A percentile compares a stretch with the other conserved stretches of the same genome.
These are phyloP conservation scores for Acrocalymma vagum DNA, from an alignment of 2,329 filamentous ascomycete species.

Conservation along the genomic window DNA sequence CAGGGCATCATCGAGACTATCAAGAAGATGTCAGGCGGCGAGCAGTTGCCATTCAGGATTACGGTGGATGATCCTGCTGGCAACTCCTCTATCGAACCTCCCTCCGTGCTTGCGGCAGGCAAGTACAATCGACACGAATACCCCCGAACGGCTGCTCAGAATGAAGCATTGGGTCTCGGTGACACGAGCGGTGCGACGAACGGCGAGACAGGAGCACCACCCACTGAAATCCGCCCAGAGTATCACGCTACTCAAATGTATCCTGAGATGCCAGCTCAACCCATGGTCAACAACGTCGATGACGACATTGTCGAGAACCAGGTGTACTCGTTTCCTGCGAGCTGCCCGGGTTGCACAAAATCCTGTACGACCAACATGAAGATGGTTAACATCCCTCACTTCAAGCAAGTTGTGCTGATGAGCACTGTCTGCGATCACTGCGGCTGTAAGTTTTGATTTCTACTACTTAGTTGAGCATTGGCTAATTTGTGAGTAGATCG, in stretches of 20 bases:
- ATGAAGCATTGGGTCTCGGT: conserved; percentile 81
- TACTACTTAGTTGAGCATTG: neutral
- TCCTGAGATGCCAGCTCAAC: conserved; percentile 48
- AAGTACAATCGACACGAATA: conserved; percentile 93
- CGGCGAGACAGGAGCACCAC: conserved; percentile 59
- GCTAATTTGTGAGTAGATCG: conserved; percentile 62
- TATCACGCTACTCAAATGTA: conserved; percentile 58
- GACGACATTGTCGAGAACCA: conserved; percentile 91
- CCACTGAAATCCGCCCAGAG: conserved; percentile 63
- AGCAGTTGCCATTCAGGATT: conserved; percentile 86
- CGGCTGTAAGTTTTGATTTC: conserved; percentile 62
- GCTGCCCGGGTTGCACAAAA: conserved; percentile 89
- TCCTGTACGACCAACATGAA: conserved; percentile 95
- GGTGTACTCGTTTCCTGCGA: conserved; percentile 90
- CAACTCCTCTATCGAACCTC: conserved; percentile 96
- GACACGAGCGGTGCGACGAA: conserved; percentile 48
- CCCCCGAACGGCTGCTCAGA: conserved; percentile 82
- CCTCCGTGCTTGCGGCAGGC: conserved; percentile 75
- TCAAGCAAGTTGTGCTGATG: conserved; percentile 97
- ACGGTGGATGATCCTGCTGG: conserved; percentile 90
- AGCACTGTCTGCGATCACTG: conserved; percentile 91
- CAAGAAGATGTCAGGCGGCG: conserved; percentile 78
- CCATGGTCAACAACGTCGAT: conserved; percentile 54
- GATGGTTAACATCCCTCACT: conserved; percentile 97
- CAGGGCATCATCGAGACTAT: conserved; percentile 78